phyloP scores from a whole-genome alignment of 495 filamentous ascomycete genomes.

The Neurospora hispaniola region DNA sequence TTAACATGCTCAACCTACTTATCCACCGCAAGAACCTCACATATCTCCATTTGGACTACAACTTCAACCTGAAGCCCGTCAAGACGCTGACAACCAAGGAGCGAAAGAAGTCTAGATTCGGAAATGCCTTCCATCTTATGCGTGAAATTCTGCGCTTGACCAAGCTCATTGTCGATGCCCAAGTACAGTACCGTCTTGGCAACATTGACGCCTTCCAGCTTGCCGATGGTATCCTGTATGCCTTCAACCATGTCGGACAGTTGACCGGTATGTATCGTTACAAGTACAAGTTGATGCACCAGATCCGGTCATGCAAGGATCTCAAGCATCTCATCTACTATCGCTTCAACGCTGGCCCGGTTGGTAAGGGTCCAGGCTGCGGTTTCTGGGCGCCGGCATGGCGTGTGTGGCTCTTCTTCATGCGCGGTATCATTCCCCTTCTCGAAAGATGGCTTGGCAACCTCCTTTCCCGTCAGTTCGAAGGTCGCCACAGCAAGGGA shows the following conservation, averaged over 20 bases:
- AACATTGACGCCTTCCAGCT: conserved; percentile 99
- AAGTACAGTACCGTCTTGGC: conserved; percentile 94
- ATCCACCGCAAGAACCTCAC: conserved; percentile 99
- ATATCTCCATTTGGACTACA: conserved; percentile 97
- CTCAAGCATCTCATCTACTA: conserved; percentile 99
- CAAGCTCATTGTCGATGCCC: conserved; percentile 96
- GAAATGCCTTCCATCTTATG: conserved; percentile 99
- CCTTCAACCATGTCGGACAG: conserved; percentile 98
- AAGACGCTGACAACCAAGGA: conserved; percentile 99
- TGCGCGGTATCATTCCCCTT: conserved; percentile 95
- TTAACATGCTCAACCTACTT: conserved; percentile 97
- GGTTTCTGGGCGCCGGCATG: conserved; percentile 99
- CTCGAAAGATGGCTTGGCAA: conserved; percentile 98
- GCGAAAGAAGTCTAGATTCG: conserved; percentile 98
- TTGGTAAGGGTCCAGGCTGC: conserved; percentile 95
- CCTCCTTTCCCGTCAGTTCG: conserved; percentile 91
- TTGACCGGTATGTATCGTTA: conserved; percentile 99
- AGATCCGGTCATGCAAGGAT: conserved; percentile 98
- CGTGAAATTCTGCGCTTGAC: conserved; percentile 95
- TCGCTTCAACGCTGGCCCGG: conserved; percentile 94
- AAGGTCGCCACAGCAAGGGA: conserved; percentile 97
- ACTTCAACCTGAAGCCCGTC: conserved; percentile 98
- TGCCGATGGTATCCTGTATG: conserved; percentile 95
- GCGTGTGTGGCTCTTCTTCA: conserved; percentile 99
- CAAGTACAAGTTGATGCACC: conserved; percentile 99